phyloP scores from a whole-genome alignment of 305 asterid genomes.

The Nicotiana rustica region DNA sequence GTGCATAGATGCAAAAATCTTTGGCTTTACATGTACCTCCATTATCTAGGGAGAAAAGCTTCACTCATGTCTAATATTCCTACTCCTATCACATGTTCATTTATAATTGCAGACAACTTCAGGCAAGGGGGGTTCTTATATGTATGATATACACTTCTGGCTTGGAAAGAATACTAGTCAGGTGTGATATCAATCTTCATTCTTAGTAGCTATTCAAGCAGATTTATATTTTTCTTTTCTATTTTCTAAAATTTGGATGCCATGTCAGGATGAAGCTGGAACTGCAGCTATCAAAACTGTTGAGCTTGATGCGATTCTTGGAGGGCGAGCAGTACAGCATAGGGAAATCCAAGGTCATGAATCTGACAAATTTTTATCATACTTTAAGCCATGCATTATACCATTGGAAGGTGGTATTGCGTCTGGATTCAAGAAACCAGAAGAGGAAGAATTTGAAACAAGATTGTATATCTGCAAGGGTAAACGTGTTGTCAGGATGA shows the following conservation, averaged over 20 bases:
- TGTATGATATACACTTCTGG: conserved; percentile 94
- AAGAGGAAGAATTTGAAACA: conserved; percentile 88
- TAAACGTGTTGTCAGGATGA: conserved; percentile 81
- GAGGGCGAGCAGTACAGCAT: conserved; percentile 96
- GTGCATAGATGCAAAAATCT: conserved; percentile 41
- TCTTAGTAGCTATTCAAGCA: conserved; percentile 20
- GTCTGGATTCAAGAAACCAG: conserved; percentile 79
- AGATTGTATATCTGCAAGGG: conserved; percentile 84
- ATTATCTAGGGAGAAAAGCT: conserved; percentile 19
- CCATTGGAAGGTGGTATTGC: conserved; percentile 96
- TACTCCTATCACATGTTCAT: conserved; percentile 2
- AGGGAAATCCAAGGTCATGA: conserved; percentile 93
- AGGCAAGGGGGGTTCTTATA: conserved; percentile 90
- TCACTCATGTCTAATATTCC: background rate
- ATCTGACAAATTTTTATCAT: conserved; percentile 87
- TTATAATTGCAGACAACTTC: conserved; percentile 64
- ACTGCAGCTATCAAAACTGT: conserved; percentile 92
- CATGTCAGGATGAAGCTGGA: conserved; percentile 87
- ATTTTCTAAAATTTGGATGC: conserved; percentile 27
- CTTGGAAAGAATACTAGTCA: conserved; percentile 98
- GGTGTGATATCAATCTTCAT: conserved; percentile 52
- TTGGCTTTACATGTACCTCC: conserved; percentile 14
- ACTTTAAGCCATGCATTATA: conserved; percentile 90
- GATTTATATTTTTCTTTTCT: conserved; percentile 24
- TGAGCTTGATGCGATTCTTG: conserved; percentile 91